These are phyloP conservation scores for Knoxia roxburghii DNA, from an alignment of 257 asterid species.

Conservation along the genomic window DNA sequence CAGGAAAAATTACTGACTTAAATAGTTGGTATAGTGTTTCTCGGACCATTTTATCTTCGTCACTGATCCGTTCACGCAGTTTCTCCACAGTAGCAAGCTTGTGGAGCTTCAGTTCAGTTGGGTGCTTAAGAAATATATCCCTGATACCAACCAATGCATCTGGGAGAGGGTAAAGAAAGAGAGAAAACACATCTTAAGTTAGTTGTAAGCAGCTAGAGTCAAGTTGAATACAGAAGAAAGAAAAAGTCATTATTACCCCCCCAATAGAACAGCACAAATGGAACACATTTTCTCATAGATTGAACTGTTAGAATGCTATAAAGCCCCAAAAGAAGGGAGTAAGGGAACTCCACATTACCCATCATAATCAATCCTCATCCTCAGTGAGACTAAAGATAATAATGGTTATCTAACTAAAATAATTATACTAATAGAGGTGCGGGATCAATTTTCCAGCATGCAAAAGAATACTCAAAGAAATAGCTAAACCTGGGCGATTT, in stretches of 20 bases:
- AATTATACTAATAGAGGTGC: neutral
- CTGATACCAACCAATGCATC: constrained; percentile 75
- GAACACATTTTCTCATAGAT: neutral
- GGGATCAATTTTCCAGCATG: neutral
- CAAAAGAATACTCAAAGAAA: neutral
- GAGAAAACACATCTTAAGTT: constrained; percentile 7
- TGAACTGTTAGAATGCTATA: neutral
- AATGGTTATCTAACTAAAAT: neutral
- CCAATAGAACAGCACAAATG: neutral
- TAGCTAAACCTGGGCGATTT: neutral
- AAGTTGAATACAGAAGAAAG: constrained; percentile 5
- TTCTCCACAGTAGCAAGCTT: constrained; percentile 80
- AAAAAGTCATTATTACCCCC: neutral
- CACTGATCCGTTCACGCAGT: constrained; percentile 86
- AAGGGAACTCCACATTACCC: neutral
- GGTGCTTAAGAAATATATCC: constrained; percentile 66
- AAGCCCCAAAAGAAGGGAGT: neutral
- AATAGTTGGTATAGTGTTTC: constrained; percentile 76
- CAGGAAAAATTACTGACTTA: constrained; percentile 72
- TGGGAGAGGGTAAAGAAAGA: constrained; percentile 22
- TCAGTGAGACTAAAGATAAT: neutral
- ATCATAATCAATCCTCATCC: neutral
- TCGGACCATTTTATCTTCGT: constrained; percentile 77
- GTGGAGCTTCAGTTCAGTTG: constrained; percentile 77
- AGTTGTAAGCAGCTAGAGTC: neutral